These are phyloP conservation scores for Cyclostephanos invisitatus DNA, from an alignment of 108 stramenopile genomes.

Conservation along the genomic window DNA sequence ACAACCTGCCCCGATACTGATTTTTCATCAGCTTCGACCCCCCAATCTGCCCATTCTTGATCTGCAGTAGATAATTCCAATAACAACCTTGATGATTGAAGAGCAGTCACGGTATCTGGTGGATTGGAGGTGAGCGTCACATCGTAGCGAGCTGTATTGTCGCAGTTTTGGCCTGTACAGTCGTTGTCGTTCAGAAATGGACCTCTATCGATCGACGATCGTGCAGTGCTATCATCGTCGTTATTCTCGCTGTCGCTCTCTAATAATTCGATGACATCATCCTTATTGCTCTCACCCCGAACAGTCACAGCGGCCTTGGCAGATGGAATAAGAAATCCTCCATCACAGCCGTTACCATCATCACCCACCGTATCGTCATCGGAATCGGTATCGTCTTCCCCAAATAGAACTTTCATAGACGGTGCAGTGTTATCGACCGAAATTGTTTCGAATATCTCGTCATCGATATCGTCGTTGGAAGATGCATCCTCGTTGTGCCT, in stretches of 20 bases:
- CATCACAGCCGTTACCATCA: constrained; percentile 20
- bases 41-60: constrained; percentile 43
- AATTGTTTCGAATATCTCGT: constrained; percentile 15
- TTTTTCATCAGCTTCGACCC: constrained; percentile 9
- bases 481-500: constrained; percentile 7
- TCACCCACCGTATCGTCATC: constrained; percentile 16
- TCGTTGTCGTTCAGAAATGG: not conserved
- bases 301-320: not conserved
- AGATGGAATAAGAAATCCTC: constrained; percentile 39
- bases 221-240: not conserved
- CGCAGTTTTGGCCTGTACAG: not conserved
- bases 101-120: not conserved
- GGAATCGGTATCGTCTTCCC: constrained; percentile 40
- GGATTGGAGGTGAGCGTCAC: not conserved
- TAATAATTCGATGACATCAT: constrained; percentile 1
- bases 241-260: constrained; percentile 22
- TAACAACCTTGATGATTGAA: constrained; percentile 6
- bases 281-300: not conserved
- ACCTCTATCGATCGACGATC: not conserved
- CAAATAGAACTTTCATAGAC: constrained; percentile 44
- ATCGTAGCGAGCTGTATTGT: not conserved
- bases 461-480: constrained; percentile 27
- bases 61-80: constrained; percentile 31
- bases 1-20: not conserved
- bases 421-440: constrained; percentile 1